Base-by-base conservation (phyloP, 225 moss, liverwort and hornwort genomes). In the Marchantia paleacea region DNA sequence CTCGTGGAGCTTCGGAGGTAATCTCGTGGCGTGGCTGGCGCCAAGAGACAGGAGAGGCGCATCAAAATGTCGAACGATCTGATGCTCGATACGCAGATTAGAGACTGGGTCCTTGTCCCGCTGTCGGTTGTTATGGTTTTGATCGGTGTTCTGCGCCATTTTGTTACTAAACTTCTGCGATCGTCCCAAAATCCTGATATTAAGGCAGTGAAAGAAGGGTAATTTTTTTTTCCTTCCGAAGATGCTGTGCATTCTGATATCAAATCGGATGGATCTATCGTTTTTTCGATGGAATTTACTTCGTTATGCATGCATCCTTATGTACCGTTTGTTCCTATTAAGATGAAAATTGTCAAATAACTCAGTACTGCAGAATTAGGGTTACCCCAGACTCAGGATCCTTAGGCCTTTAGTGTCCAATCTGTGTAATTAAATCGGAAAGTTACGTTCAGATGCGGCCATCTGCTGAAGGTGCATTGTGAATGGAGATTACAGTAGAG, bases 61-160 rank as follows among this genome's bases (percentile, higher is more conserved):
- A 20, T 52, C 60, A 73, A 82, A 28, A 97, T 97, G 97, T 93
- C 94, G 79, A 97, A 95, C 84, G 97, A 97, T 87, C 85, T 97
- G 85, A 92, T 97, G 75, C 87, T 97, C 70, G 97, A 97, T 71
- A 92, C 93, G 50, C 91, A 92, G 80, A 97, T 97, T 49, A 86
- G 97, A 80, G 92, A 97, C 82, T 97, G 97, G 97, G 97, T 97
- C 51, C 87, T 97, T 15, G 90, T 89, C 72, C 97, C 97, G 1
- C 86, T 97, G 64, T 97, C 97, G 66, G 87, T 97, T 24, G 95
- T 97, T 0, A 97, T 97, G 95, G 97, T 97, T n/a, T 87, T 97
- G 78, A 97, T 97, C 67, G 97, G 97, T 0, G 89, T 95, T 72
- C 80, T 97, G 55, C 97, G 97, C 0, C 95, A 95, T 81, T 97